phyloP scores from a whole-genome alignment of 2,329 filamentous ascomycete species.

The Drechslerella dactyloides region DNA sequence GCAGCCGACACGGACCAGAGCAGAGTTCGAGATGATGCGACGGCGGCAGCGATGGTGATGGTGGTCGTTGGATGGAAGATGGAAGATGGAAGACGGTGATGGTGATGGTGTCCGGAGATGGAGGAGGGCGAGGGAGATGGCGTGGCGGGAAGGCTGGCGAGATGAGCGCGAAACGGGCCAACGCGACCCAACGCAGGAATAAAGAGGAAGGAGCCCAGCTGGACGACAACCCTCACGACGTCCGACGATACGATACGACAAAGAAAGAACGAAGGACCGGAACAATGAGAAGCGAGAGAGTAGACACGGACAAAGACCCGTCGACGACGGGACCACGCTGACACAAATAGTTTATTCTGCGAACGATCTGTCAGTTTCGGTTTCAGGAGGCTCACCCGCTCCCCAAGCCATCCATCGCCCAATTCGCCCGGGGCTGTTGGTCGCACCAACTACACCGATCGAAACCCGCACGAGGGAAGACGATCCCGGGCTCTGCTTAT shows the following conservation, averaged over 20 bases:
- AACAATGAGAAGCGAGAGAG: neutral
- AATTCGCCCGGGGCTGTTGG: neutral
- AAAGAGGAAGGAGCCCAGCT: no score
- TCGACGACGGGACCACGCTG: neutral
- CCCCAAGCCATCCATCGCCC: neutral
- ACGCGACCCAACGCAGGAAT: neutral
- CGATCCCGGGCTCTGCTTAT: constrained; percentile 9
- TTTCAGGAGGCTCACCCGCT: constrained; percentile 2
- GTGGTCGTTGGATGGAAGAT: no score
- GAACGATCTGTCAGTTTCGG: neutral
- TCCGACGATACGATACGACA: no score
- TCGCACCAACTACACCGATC: neutral
- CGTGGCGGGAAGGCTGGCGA: neutral
- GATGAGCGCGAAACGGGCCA: neutral
- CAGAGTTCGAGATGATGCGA: constrained; percentile 37
- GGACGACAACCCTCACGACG: no score
- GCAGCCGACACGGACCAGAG: neutral
- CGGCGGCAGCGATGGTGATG: constrained; percentile 53
- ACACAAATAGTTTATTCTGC: neutral
- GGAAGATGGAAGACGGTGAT: constrained; percentile 47
- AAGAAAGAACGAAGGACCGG: neutral
- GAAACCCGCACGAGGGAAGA: no score
- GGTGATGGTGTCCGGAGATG: constrained; percentile 19
- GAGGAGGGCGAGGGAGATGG: neutral
- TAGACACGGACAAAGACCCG: neutral